Evolutionary conservation across 2,329 filamentous ascomycete genomes (phyloP), one percentile per base, ranked within the genome.

Genomic region (Epichloe aotearoae): DNA sequence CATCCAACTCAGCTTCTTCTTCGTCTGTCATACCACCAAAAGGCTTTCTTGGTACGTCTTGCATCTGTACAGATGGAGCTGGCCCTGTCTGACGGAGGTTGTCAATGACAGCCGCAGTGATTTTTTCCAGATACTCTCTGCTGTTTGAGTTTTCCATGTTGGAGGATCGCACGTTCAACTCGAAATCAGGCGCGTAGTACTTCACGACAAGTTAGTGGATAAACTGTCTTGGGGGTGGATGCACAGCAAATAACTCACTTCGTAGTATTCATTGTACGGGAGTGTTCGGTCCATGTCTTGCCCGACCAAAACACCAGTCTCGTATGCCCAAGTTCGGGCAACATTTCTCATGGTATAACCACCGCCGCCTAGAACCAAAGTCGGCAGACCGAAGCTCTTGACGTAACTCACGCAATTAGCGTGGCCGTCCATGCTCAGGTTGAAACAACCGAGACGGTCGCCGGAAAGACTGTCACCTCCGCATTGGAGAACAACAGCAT

Each of bases 321-420:
- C 93, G 65, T 91, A 95, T 6, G 90, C 90, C 93, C 93, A 98
- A 5, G 91, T 93, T 47, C 93, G 86, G 17, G 93, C 91, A 11
- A 98, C 93, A 58, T 98, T 98, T 55, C 93, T 84, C 68, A 95
- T 94, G 1, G 93, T 98, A 69, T 98, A 98, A 46, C 93, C 93
- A 56, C 93, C 93, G 15, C 93, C 93, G 34, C 93, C 93, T 17
- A 98, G 81, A 19, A 98, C 85, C n/a, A 98, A 77, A 2, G 94
- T 83, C 0, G 93, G 93, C 10, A 93, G 74, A 33, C 81, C 78
- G 64, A 91, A 90, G 55, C 79, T 83, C 69, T 95, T 96, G 58
- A 95, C 88, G 59, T 85, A 97, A 57, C 84, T 84, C 58, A 97
- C 88, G 65, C 93, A 98, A 67, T 89, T 89, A 57, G 91, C 90